phyloP scores from a whole-genome alignment of 1,139 yeast species.

The Candida labiduridarum region DNA sequence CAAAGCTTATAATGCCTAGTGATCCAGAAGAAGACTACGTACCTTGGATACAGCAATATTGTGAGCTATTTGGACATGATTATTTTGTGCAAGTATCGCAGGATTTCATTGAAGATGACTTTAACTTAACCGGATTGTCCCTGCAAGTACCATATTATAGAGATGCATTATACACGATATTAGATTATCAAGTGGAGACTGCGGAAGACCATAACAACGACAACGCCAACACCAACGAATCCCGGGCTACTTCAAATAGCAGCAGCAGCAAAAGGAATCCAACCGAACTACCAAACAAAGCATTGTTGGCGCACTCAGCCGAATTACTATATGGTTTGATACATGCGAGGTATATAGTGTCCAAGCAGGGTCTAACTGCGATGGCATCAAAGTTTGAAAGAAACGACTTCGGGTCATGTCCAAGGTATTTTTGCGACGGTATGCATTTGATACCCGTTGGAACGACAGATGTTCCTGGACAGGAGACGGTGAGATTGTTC shows the following conservation, averaged over 20 bases:
- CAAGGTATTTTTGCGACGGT: slow-evolving; percentile 88
- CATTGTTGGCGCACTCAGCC: slow-evolving; percentile 84
- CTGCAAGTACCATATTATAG: slow-evolving; percentile 87
- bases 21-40: slow-evolving; percentile 63
- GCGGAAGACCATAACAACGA: slow-evolving; percentile 45
- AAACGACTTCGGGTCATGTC: slow-evolving; percentile 89
- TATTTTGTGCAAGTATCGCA: slow-evolving; percentile 91
- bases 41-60: slow-evolving; percentile 90
- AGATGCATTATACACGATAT: slow-evolving; percentile 87
- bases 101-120: slow-evolving; percentile 94
- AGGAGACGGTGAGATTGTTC: slow-evolving; percentile 85
- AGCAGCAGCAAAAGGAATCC: slow-evolving; percentile 15
- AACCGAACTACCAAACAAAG: slow-evolving; percentile 63
- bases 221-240: slow-evolving; percentile 11
- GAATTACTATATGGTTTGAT: slow-evolving; percentile 90
- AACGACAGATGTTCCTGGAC: slow-evolving; percentile 85
- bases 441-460: slow-evolving; percentile 93
- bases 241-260: not conserved
- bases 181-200: slow-evolving; percentile 80
- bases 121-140: slow-evolving; percentile 87
- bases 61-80: slow-evolving; percentile 88
- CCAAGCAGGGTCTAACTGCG: slow-evolving; percentile 86
- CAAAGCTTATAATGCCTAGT: slow-evolving; percentile 34
- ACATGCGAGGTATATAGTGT: slow-evolving; percentile 87
- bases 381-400: slow-evolving; percentile 96